Evolutionary conservation across 805 yeast genomes (phyloP).

Genomic region (Kodamaea lidongshanica): DNA sequence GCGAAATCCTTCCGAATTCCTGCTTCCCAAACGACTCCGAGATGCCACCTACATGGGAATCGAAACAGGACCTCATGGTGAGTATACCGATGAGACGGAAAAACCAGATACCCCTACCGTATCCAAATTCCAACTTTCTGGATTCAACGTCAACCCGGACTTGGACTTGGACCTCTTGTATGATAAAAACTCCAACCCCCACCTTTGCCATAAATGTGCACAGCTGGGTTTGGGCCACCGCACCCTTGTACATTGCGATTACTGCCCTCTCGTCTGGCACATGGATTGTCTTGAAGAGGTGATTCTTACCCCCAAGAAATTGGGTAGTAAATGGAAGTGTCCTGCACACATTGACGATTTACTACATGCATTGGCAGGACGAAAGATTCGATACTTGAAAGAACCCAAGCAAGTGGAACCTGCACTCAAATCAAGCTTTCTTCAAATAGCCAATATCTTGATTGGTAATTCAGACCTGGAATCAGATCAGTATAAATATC

Average conservation of each 20-base stretch:
- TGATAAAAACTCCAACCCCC: slow-evolving; percentile 63
- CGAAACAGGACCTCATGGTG: slow-evolving; percentile 59
- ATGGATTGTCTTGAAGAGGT: slow-evolving; percentile 81
- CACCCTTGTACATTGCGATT: slow-evolving; percentile 69
- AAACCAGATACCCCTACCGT: slow-evolving; percentile 40
- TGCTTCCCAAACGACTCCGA: slow-evolving; percentile 60
- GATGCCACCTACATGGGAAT: slow-evolving; percentile 68
- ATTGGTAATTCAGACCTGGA: slow-evolving; percentile 1
- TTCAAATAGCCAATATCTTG: slow-evolving; percentile 4
- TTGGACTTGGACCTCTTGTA: slow-evolving; percentile 50
- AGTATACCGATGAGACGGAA: slow-evolving; percentile 48
- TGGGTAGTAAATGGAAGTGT: slow-evolving; percentile 84
- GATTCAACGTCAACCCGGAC: slow-evolving; percentile 41
- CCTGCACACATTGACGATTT: slow-evolving; percentile 71
- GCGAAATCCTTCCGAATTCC: slow-evolving; percentile 33
- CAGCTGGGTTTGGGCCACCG: slow-evolving; percentile 53
- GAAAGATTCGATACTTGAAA: slow-evolving; percentile 40
- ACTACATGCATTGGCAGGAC: slow-evolving; percentile 31
- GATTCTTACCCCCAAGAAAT: slow-evolving; percentile 59
- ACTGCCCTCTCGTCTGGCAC: slow-evolving; percentile 81
- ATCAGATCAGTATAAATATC: slow-evolving; percentile 1
- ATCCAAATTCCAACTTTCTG: slow-evolving; percentile 21
- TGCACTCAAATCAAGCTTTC: slow-evolving; percentile 16
- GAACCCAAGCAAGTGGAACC: slow-evolving; percentile 53
- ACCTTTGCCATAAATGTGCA: slow-evolving; percentile 72